Base-by-base conservation (phyloP, 2,329 filamentous ascomycete genomes). In the Aspergillus fischeri region DNA sequence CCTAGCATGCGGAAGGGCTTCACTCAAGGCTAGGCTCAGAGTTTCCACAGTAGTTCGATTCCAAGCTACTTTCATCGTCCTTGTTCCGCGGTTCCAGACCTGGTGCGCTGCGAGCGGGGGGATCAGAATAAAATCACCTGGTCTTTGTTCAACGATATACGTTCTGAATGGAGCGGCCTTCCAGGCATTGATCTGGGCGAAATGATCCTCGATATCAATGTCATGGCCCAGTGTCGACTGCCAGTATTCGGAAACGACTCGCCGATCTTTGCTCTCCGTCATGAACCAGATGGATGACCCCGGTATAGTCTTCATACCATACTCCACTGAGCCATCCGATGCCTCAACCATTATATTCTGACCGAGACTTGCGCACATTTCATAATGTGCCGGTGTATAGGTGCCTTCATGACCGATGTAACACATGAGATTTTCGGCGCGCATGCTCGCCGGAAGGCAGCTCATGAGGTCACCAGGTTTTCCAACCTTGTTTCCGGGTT, bases 271-370 rank as follows among this genome's bases (percentile, higher is more conserved):
- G 38, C 87, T 92, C 72, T 97, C 92, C 0, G 94, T 97, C 94
- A 99, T 97, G 71, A 97, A 96, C 94, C 94, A 99, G 41, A 99
- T 85, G 0, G 94, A 97, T 54, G 90, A 96, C 1, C 94, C 94
- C 1, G 89, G 84, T 61, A 86, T 90, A 48, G 85, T 85, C 0
- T 75, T 75, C 69, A 94, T 90, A 4, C 89, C 90, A 52, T 89
- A 81, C 54, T 87, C 84, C 20, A 83, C 78, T 2, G 85, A 78
- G 1, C 78, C 79, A 48, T 75, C 75, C 0, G 93, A 97, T 2
- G 92, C 86, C 63, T 97, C 91, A 1, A 99, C 92, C 94, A 99
- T 97, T 65, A 99, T 93, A 69, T 99, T 99, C 64, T 99, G 94
- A 0, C 94, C 93, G 11, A 97, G 78, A 38, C 90, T 96, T 11